phyloP scores from a whole-genome alignment of 176 grass and related monocot species.

The Triticum turgidum region DNA sequence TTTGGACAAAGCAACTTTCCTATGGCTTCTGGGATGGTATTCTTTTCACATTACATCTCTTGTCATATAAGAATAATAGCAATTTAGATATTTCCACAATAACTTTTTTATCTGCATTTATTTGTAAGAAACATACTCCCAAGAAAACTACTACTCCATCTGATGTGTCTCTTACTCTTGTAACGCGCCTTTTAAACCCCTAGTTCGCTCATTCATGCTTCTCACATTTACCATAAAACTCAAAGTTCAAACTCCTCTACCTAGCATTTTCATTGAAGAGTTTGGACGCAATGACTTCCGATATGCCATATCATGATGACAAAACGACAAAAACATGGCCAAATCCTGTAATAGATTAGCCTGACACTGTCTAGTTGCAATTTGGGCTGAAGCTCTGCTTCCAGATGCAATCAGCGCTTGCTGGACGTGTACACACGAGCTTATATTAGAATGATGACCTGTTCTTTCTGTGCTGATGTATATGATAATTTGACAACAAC shows the following conservation, averaged over 20 bases:
- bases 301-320: neutral
- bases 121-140: slow-evolving; percentile 1
- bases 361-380: slow-evolving; percentile 2
- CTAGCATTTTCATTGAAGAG: neutral
- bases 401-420: neutral
- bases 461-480: neutral
- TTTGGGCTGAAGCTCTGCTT: neutral
- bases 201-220: neutral
- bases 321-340: neutral
- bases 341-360: neutral
- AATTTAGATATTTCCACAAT: neutral
- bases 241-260: neutral
- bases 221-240: neutral
- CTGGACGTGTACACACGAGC: neutral
- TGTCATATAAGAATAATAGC: neutral
- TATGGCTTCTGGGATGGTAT: slow-evolving; percentile 68
- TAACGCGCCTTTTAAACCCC: neutral
- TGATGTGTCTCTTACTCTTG: neutral
- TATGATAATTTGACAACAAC: neutral
- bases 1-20: slow-evolving; percentile 72
- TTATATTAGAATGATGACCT: slow-evolving; percentile 1
- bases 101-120: neutral
- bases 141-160: neutral
- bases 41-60: slow-evolving; percentile 28
- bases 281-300: neutral